Base-by-base conservation (phyloP, 768 basidiomycete genomes). In the Aureoboletus auriporus region DNA sequence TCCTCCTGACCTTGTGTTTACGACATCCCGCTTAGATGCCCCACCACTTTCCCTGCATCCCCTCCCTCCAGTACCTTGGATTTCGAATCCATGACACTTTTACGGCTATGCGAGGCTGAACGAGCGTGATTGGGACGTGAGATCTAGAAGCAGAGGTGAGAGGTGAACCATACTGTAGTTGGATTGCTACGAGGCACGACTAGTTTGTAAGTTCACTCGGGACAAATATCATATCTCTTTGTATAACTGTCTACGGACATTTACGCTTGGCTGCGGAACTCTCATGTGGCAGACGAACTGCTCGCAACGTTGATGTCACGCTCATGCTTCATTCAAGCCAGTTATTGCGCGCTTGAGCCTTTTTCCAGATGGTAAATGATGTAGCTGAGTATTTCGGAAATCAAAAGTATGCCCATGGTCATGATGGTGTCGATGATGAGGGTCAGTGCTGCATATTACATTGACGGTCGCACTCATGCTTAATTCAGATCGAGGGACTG, bases 71-170 rank as follows among this genome's bases (percentile, higher is more conserved):
- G 71, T 10, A 77, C 77, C 2, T 55, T 91, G 41, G 86, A 91
- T 61, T 93, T 84, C 48, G 90, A 92, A 66, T 80, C 84, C 3
- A 60, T 90, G 50, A 92, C 88, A 1, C 72, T 93, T 31, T 77
- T 92, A 75, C 79, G 89, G 5, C 71, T 93, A 62, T 74, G 89
- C 31, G 86, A 92, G 59, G 88, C 89, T 0, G 90, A 92, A 63
- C 75, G 85, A 33, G 84, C 82, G 53, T 72, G 84, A 39, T 62
- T 93, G 23, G 90, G 91, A 62, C 72, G 78, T 49, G 88, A 2
- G 20, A 90, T 54, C 65, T 79, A 33, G 86, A 87, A 60, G 75
- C 78, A 45, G 88, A 90, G 55, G 81, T 76, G 6, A 52, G 43
- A n/a, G 64, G 45, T 23, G 54, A 59, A 7, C 30, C 46, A 4